These are phyloP conservation scores for Wickerhamomyces hampshirensis DNA, from an alignment of 805 yeast genomes.

Conservation along the genomic window DNA sequence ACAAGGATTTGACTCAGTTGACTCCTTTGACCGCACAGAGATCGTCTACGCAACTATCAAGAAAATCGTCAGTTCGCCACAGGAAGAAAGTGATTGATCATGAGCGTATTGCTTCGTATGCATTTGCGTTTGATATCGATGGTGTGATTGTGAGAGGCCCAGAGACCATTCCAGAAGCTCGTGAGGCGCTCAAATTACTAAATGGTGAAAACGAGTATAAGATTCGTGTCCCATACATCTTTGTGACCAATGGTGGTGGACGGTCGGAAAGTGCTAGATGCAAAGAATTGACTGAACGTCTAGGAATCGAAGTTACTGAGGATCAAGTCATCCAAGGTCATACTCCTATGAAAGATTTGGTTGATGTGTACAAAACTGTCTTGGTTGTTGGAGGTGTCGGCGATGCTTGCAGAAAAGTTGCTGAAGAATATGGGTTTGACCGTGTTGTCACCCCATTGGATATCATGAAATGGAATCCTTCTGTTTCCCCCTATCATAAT, in stretches of 20 bases:
- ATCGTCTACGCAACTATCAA: not conserved
- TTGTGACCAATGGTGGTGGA: constrained; percentile 93
- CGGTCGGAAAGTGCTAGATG: constrained; percentile 73
- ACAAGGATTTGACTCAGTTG: constrained; percentile 25
- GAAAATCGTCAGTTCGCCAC: constrained; percentile 26
- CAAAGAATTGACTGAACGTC: constrained; percentile 58
- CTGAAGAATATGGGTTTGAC: constrained; percentile 77
- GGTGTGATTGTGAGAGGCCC: constrained; percentile 88
- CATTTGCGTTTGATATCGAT: constrained; percentile 90
- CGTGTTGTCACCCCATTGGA: constrained; percentile 81
- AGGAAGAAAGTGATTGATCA: constrained; percentile 57
- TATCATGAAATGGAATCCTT: constrained; percentile 80
- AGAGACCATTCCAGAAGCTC: constrained; percentile 76
- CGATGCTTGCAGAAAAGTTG: constrained; percentile 77
- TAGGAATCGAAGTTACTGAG: constrained; percentile 56
- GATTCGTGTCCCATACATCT: constrained; percentile 76
- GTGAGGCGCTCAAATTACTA: constrained; percentile 62
- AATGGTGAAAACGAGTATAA: constrained; percentile 76
- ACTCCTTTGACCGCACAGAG: constrained; percentile 18
- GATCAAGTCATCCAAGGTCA: constrained; percentile 91
- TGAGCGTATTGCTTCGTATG: constrained; percentile 71
- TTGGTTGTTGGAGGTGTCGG: constrained; percentile 88
- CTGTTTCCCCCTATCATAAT: constrained; percentile 79
- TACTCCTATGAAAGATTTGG: constrained; percentile 87
- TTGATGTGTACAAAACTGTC: constrained; percentile 62